phyloP scores from a whole-genome alignment of 805 yeast species.

The Spathaspora sp. region DNA sequence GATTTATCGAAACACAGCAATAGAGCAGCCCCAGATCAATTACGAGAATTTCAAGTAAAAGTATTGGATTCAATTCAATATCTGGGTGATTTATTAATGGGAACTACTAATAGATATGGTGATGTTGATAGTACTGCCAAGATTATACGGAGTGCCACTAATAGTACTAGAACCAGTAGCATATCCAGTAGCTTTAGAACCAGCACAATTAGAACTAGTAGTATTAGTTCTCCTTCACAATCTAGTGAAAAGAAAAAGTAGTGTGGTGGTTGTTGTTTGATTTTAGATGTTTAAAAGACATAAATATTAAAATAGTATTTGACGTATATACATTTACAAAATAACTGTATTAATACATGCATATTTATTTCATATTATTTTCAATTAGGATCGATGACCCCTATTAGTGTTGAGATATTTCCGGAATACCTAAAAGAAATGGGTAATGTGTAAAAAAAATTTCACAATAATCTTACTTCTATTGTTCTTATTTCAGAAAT shows the following conservation, averaged over 20 bases:
- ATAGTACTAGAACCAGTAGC: not conserved
- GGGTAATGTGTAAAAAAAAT: too few relatives aligned
- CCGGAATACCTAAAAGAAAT: too few relatives aligned
- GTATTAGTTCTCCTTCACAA: not conserved
- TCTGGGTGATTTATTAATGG: constrained; percentile 7
- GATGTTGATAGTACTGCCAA: constrained; percentile 7
- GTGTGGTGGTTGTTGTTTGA: too few relatives aligned
- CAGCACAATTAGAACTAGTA: not conserved
- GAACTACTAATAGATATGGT: constrained; percentile 7
- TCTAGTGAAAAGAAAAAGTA: not conserved
- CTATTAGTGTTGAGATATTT: too few relatives aligned
- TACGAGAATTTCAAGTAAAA: constrained; percentile 5
- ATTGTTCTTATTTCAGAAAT: too few relatives aligned
- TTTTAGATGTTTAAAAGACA: not conserved
- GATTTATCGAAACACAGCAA: constrained; percentile 2
- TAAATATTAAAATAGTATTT: too few relatives aligned
- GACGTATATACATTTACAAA: not conserved
- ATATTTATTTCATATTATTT: not conserved
- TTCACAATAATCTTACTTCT: too few relatives aligned
- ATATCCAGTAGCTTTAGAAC: not conserved
- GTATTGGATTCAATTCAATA: constrained; percentile 8
- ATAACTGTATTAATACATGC: not conserved
- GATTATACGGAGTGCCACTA: constrained; percentile 4
- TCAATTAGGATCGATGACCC: too few relatives aligned
- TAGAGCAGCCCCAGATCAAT: not conserved